Conservation (phyloP, 1,284 basidiomycete species). For the Hymenochaete sp. region DNA sequence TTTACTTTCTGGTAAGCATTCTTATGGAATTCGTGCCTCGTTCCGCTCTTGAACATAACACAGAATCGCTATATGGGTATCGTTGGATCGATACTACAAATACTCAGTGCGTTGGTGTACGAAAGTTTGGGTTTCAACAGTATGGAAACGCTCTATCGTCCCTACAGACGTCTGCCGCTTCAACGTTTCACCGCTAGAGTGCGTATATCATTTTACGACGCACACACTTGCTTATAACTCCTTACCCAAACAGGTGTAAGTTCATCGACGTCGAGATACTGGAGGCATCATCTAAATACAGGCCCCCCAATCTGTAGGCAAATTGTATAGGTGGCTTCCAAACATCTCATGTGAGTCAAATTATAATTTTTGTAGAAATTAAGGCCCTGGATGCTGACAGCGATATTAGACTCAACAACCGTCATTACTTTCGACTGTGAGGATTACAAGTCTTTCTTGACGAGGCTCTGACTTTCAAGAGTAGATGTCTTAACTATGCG, state of each 20-base stretch:
- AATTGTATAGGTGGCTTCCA: neutral
- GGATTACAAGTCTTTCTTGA: too few relatives aligned
- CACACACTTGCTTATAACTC: neutral
- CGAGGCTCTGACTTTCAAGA: neutral
- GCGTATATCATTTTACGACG: neutral
- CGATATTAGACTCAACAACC: neutral
- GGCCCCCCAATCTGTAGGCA: too few relatives aligned
- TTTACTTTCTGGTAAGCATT: neutral
- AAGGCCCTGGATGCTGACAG: neutral
- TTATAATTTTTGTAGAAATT: neutral
- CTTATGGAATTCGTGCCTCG: too few relatives aligned
- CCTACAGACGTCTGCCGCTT: neutral
- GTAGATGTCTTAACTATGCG: neutral
- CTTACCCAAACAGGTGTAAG: neutral
- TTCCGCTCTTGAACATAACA: neutral
- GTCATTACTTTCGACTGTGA: constrained; percentile 1
- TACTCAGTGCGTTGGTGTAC: neutral
- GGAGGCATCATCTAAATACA: neutral
- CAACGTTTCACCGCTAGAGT: neutral
- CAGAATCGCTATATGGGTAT: constrained; percentile 1
- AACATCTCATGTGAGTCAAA: neutral
- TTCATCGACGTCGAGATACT: neutral
- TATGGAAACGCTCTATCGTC: neutral
- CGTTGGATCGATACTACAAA: neutral
- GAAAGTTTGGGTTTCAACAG: too few relatives aligned